A percentile compares a stretch with the other conserved stretches of the same genome.
Evolutionary conservation across 176 grass and related monocot species (phyloP).

Genomic region (Triticum aestivum): DNA sequence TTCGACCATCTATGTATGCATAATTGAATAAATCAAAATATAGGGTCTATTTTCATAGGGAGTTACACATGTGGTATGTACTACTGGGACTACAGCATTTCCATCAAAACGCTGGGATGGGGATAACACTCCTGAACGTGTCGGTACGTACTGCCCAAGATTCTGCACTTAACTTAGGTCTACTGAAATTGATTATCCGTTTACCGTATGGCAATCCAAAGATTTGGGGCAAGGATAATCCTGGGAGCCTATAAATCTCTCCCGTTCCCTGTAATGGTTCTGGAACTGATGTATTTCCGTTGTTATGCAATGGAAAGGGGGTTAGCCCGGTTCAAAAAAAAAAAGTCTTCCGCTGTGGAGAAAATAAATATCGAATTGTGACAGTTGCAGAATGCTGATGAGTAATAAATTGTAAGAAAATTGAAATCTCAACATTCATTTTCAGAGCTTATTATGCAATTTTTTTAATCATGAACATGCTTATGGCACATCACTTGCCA

Average conservation of each 20-base stretch:
- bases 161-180: constrained; percentile 8
- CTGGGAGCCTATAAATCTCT: background rate
- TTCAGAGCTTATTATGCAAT: background rate
- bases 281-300: too few species aligned
- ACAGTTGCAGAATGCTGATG: background rate
- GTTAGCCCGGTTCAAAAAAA: too few species aligned
- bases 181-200: background rate
- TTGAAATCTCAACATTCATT: background rate
- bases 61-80: constrained; percentile 94
- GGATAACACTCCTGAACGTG: constrained; percentile 90
- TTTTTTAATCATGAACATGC: constrained; percentile 12
- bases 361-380: background rate
- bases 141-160: constrained; percentile 50
- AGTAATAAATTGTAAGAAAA: constrained; percentile 1
- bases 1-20: constrained; percentile 35
- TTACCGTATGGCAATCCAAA: constrained; percentile 7
- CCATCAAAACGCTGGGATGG: constrained; percentile 97
- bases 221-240: background rate
- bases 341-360: background rate
- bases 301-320: too few species aligned
- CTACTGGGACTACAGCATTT: constrained; percentile 95
- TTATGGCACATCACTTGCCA: background rate
- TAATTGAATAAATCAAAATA: constrained; percentile 67
- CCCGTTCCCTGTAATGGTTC: too few species aligned
- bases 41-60: constrained; percentile 92